Conservation (phyloP, 768 basidiomycete species). For the Termitomyces sp. region DNA sequence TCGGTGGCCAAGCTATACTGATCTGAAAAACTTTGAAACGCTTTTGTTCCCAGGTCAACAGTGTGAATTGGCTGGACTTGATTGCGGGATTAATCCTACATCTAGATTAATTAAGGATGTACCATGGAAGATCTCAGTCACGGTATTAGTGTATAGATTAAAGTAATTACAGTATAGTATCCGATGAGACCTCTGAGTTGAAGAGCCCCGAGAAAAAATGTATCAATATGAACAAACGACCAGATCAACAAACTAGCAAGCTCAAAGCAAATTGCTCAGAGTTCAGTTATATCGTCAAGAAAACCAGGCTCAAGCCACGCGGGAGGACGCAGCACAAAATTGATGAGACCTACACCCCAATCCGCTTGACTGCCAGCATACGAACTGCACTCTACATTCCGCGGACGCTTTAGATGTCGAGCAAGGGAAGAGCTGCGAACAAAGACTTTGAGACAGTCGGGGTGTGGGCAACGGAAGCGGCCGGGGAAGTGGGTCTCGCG, state of each 20-base stretch:
- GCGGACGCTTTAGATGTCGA: constrained; percentile 17
- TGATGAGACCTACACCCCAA: constrained; percentile 15
- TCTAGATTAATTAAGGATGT: neutral
- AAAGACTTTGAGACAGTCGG: constrained; percentile 14
- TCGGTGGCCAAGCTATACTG: too few species aligned
- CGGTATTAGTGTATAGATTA: neutral
- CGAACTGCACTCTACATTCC: constrained; percentile 7
- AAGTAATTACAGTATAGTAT: neutral
- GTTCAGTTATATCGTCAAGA: constrained; percentile 13
- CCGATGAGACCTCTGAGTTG: neutral
- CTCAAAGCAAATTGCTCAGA: neutral
- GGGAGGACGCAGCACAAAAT: constrained; percentile 15
- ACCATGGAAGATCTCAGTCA: neutral
- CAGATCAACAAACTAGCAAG: neutral
- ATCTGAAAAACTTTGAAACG: too few species aligned
- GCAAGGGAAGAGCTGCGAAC: constrained; percentile 19
- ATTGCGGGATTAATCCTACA: too few species aligned
- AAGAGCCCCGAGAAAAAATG: neutral
- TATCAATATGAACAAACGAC: too few species aligned
- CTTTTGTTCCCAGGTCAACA: too few species aligned
- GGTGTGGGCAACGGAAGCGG: constrained; percentile 18
- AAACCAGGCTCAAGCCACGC: constrained; percentile 15
- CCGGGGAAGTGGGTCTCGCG: constrained; percentile 21
- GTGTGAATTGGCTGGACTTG: too few species aligned
- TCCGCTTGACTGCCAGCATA: constrained; percentile 11